A percentile compares a stretch with the other conserved stretches of the same genome.
Conservation (phyloP, 225 moss, liverwort and hornwort genomes). For the Polytrichum formosum region DNA sequence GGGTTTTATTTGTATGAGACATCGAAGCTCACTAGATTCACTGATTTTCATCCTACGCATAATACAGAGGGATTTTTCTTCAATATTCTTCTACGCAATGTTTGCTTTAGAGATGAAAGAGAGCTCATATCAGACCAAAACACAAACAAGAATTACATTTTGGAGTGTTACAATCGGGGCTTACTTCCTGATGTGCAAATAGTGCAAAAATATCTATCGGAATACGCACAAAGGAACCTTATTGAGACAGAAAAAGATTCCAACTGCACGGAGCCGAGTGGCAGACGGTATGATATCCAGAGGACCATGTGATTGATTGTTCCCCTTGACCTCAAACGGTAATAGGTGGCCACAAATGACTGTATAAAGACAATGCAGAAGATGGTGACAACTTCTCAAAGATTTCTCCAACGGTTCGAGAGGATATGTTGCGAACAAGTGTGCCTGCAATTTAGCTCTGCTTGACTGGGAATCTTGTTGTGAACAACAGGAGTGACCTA, state of each 20-base stretch:
- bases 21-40: too few relatives aligned
- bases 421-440: constrained; percentile 16
- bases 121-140: too few relatives aligned
- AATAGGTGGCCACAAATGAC: constrained; percentile 22
- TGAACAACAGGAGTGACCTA: not conserved
- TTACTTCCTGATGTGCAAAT: too few relatives aligned
- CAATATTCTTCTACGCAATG: too few relatives aligned
- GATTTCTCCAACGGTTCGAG: not conserved
- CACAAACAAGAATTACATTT: too few relatives aligned
- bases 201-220: too few relatives aligned
- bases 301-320: not conserved
- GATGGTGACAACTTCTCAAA: constrained; percentile 19
- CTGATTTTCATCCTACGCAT: too few relatives aligned
- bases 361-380: constrained; percentile 27
- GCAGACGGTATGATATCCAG: constrained; percentile 16
- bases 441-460: not conserved
- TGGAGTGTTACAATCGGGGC: too few relatives aligned
- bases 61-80: too few relatives aligned
- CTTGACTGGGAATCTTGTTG: not conserved
- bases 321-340: constrained; percentile 3
- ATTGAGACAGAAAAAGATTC: not conserved
- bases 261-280: not conserved
- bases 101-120: too few relatives aligned
- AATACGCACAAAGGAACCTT: too few relatives aligned
- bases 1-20: too few relatives aligned